These are phyloP conservation scores for Ceratocystis eucalypticola DNA, from an alignment of 2,329 filamentous ascomycete species.

Conservation along the genomic window DNA sequence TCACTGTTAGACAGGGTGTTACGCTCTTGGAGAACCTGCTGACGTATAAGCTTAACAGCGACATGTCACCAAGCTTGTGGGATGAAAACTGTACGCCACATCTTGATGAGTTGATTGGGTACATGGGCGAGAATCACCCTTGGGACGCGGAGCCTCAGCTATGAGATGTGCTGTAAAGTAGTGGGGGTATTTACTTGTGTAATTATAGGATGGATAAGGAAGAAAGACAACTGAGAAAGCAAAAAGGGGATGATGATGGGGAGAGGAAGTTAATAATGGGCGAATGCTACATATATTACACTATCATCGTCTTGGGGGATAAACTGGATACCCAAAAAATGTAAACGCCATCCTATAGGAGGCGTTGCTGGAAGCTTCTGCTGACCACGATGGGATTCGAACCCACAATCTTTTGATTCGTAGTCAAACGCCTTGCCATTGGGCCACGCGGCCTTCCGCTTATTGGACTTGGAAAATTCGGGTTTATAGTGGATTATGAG, in stretches of 20 bases:
- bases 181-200: not conserved
- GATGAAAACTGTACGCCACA: not conserved
- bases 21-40: slow-evolving; percentile 3
- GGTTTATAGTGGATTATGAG: not conserved
- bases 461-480: not conserved
- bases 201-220: not conserved
- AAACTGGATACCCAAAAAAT: no score
- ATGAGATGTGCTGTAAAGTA: not conserved
- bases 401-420: slow-evolving; percentile 15
- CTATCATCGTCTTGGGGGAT: no score
- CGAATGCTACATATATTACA: not conserved
- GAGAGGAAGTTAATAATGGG: not conserved
- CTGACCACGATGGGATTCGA: slow-evolving; percentile 15
- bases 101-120: not conserved
- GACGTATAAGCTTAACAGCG: not conserved
- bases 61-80: not conserved
- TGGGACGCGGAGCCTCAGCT: not conserved
- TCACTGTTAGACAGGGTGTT: slow-evolving; percentile 9
- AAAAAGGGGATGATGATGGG: not conserved
- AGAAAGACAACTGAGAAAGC: not conserved
- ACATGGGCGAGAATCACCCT: not conserved
- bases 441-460: slow-evolving; percentile 14
- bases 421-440: slow-evolving; percentile 16
- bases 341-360: fast-evolving
- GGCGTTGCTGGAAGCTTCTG: not conserved